Evolutionary conservation across 768 basidiomycete genomes (phyloP).

Genomic region (Inosperma sp.): DNA sequence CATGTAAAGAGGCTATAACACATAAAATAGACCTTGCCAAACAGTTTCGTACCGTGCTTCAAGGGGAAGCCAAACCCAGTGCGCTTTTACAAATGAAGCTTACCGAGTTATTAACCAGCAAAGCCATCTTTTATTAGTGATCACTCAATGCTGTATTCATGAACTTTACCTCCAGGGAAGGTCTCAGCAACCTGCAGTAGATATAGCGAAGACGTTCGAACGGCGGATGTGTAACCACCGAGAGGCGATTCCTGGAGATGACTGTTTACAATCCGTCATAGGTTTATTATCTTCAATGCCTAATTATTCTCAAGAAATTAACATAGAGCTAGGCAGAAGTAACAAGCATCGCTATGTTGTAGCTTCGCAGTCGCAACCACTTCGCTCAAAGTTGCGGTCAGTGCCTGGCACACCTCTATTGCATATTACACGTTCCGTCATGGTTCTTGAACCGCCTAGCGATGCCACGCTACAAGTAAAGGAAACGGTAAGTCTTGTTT

Average conservation of each 20-base stretch:
- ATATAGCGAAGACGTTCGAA: slow-evolving; percentile 91
- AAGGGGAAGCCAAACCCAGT: slow-evolving; percentile 92
- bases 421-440: slow-evolving; percentile 87
- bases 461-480: slow-evolving; percentile 71
- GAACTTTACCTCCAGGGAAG: slow-evolving; percentile 86
- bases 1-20: slow-evolving; percentile 64
- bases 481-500: slow-evolving; percentile 37
- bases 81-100: slow-evolving; percentile 32
- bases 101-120: slow-evolving; percentile 39
- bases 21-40: slow-evolving; percentile 74
- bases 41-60: slow-evolving; percentile 71
- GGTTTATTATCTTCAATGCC: slow-evolving; percentile 56
- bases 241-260: slow-evolving; percentile 78
- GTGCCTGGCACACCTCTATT: slow-evolving; percentile 87
- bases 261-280: slow-evolving; percentile 76
- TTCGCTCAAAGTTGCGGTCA: slow-evolving; percentile 62
- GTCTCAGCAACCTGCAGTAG: slow-evolving; percentile 66
- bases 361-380: slow-evolving; percentile 73
- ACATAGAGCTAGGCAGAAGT: slow-evolving; percentile 48
- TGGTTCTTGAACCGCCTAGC: slow-evolving; percentile 89
- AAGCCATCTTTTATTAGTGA: slow-evolving; percentile 75
- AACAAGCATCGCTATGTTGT: slow-evolving; percentile 94
- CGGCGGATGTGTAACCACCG: slow-evolving; percentile 92
- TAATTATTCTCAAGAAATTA: not conserved
- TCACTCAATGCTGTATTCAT: slow-evolving; percentile 96